These are phyloP conservation scores for Eruca vesicaria DNA, from an alignment of 441 rosid species.

Conservation along the genomic window DNA sequence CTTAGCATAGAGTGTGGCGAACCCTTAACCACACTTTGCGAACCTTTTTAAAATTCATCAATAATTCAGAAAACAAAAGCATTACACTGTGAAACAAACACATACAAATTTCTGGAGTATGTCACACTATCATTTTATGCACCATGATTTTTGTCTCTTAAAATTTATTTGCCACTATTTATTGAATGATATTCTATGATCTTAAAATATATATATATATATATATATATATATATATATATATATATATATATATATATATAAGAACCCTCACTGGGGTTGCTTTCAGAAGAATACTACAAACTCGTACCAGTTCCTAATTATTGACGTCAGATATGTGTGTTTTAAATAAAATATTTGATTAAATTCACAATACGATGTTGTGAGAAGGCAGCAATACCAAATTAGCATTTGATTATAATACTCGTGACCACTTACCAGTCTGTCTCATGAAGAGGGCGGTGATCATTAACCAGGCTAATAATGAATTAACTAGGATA, in stretches of 20 bases:
- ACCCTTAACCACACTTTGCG: constrained; percentile 33
- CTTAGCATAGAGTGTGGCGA: constrained; percentile 40
- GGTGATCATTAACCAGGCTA: neutral
- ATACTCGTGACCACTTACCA: neutral
- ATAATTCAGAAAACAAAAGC: neutral
- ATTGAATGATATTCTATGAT: neutral
- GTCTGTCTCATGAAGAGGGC: neutral
- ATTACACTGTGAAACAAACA: neutral
- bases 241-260: too few species aligned
- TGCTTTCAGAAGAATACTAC: neutral
- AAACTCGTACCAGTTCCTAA: constrained; percentile 1
- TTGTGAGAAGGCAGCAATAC: neutral
- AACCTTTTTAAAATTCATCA: constrained; percentile 20
- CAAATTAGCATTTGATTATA: neutral
- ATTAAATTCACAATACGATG: neutral
- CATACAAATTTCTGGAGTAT: neutral
- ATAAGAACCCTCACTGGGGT: too few species aligned
- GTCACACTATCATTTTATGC: neutral
- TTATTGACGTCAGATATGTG: neutral
- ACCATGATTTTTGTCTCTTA: neutral
- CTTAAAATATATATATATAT: too few species aligned
- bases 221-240: too few species aligned
- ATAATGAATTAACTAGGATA: neutral
- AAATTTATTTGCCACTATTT: neutral
- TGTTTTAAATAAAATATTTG: neutral